A percentile compares a stretch with the other conserved stretches of the same genome.
Evolutionary conservation across 2,329 filamentous ascomycete genomes (phyloP).

Genomic region (Simplicillium aogashimaense): DNA sequence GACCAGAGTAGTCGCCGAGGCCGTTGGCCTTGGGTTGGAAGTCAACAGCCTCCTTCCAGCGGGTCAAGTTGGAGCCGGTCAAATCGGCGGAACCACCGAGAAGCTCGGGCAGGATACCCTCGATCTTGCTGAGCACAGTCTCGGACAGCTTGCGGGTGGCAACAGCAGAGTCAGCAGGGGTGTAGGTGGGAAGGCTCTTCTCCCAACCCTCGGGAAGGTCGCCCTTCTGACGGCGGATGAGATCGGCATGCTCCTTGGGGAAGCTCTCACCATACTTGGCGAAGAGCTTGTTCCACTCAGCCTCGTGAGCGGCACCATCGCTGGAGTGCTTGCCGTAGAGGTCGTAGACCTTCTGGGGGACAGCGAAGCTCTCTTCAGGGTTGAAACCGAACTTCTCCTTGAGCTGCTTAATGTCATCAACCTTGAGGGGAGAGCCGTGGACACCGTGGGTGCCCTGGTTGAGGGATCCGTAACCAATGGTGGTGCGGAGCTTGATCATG

Average conservation of each 20-base stretch:
- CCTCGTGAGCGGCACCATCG: conserved; percentile 78
- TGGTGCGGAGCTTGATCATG: conserved; percentile 93
- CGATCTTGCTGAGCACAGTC: conserved; percentile 80
- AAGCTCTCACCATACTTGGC: conserved; percentile 74
- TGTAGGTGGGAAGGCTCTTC: conserved; percentile 86
- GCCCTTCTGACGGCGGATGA: conserved; percentile 68
- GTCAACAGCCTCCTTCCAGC: conserved; percentile 94
- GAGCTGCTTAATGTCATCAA: conserved; percentile 84
- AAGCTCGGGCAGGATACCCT: conserved; percentile 76
- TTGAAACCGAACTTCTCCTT: conserved; percentile 96
- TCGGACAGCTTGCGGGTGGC: conserved; percentile 96
- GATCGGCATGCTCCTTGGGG: conserved; percentile 70
- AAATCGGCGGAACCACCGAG: conserved; percentile 94
- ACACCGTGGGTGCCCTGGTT: conserved; percentile 91
- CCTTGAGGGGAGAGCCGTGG: conserved; percentile 92
- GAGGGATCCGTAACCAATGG: conserved; percentile 91
- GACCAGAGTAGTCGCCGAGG: conserved; percentile 82
- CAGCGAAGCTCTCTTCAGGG: conserved; percentile 83
- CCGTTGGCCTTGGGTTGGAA: conserved; percentile 86
- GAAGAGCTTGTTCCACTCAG: conserved; percentile 92
- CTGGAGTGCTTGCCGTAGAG: conserved; percentile 75
- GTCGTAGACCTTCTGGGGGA: conserved; percentile 93
- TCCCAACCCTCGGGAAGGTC: conserved; percentile 95
- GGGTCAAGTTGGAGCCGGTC: conserved; percentile 97
- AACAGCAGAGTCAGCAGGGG: conserved; percentile 70